Evolutionary conservation across 306 rosid species (phyloP).

Genomic region (Rosa persica): DNA sequence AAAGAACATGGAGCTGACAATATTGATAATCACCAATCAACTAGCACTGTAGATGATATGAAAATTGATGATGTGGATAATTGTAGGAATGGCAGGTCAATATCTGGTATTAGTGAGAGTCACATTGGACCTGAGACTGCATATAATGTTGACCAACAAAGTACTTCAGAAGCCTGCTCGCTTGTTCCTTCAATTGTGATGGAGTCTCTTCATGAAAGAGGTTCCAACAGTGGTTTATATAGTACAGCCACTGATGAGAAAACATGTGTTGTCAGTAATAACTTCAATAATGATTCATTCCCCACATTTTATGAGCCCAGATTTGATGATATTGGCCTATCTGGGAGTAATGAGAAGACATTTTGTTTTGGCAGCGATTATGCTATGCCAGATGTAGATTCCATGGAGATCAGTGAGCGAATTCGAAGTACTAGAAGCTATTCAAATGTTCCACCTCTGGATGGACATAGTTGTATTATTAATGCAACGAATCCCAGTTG

Average conservation of each 20-base stretch:
- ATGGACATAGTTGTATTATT: constrained; percentile 5
- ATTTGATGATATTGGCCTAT: constrained; percentile 30
- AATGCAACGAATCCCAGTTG: constrained; percentile 11
- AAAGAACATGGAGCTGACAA: constrained; percentile 24
- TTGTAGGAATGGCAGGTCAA: constrained; percentile 29
- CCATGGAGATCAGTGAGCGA: constrained; percentile 24
- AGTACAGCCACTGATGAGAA: constrained; percentile 30
- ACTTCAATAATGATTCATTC: constrained; percentile 30
- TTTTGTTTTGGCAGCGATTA: constrained; percentile 29
- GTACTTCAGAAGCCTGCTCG: constrained; percentile 36
- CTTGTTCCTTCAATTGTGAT: constrained; percentile 28
- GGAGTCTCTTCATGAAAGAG: constrained; percentile 31
- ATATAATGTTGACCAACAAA: constrained; percentile 31
- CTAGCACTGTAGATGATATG: constrained; percentile 25
- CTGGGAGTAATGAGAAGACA: constrained; percentile 20
- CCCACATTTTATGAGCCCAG: constrained; percentile 32
- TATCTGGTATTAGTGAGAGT: constrained; percentile 24
- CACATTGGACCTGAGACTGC: constrained; percentile 28
- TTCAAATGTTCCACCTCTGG: constrained; percentile 4
- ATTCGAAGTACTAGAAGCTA: constrained; percentile 35
- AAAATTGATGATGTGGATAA: constrained; percentile 31
- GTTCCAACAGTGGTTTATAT: constrained; percentile 31
- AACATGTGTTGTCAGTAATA: constrained; percentile 25
- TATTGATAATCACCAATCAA: constrained; percentile 24
- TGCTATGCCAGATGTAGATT: constrained; percentile 32